Conservation (phyloP, 108 stramenopile species). For the Fragilaria crotonensis region DNA sequence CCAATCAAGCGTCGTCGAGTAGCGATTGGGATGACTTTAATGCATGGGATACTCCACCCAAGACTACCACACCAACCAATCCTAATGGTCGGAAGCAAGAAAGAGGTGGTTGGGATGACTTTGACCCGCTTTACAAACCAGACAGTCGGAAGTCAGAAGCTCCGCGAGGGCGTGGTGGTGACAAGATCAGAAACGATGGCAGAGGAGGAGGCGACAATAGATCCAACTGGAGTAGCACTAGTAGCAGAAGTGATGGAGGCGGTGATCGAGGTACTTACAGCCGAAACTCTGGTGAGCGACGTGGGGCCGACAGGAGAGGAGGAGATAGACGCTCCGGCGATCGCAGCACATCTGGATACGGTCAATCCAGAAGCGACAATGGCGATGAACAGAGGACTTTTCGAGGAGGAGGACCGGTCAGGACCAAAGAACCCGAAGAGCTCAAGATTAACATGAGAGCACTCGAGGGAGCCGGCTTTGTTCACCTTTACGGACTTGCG, state of each 20-base stretch:
- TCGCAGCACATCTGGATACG: neutral
- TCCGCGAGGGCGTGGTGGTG: neutral
- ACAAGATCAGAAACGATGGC: too few species aligned
- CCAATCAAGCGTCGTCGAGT: too few species aligned
- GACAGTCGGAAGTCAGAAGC: neutral
- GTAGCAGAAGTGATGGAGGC: neutral
- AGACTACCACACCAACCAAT: neutral
- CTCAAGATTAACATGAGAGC: slow-evolving; percentile 65
- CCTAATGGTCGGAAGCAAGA: neutral
- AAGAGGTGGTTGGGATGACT: slow-evolving; percentile 3
- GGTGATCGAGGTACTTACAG: neutral
- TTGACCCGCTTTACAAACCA: neutral
- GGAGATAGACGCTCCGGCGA: neutral
- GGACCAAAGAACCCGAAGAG: too few species aligned
- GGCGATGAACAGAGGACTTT: too few species aligned
- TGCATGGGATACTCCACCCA: neutral
- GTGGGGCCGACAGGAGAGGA: neutral
- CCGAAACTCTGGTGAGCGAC: neutral
- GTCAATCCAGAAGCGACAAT: too few species aligned
- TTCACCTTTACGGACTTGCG: slow-evolving; percentile 78
- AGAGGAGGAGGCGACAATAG: neutral
- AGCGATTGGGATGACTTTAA: slow-evolving; percentile 22
- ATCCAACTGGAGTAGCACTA: neutral
- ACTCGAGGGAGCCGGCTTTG: slow-evolving; percentile 67
- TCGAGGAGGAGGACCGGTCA: too few species aligned